A percentile compares a stretch with the other conserved stretches of the same genome.
phyloP scores from a whole-genome alignment of 495 filamentous ascomycete genomes.

The Tuber brumale region DNA sequence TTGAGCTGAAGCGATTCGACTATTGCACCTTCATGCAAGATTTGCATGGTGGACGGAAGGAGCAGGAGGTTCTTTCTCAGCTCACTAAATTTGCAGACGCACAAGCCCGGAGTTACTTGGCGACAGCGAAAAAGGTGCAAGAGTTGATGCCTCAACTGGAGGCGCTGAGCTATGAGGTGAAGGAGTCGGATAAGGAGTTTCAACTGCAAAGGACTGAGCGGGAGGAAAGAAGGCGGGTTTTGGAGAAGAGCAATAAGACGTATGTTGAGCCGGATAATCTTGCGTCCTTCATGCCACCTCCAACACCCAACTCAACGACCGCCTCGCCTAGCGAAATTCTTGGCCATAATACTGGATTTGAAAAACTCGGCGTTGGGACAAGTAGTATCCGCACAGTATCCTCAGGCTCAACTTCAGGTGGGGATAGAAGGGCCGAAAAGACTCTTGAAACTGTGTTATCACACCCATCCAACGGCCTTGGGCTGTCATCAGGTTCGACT shows the following conservation, averaged over 20 bases:
- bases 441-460: slow-evolving; percentile 33
- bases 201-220: slow-evolving; percentile 87
- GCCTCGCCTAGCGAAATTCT: slow-evolving; percentile 38
- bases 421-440: neutral
- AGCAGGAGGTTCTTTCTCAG: slow-evolving; percentile 93
- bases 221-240: slow-evolving; percentile 78
- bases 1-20: slow-evolving; percentile 95
- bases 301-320: slow-evolving; percentile 20
- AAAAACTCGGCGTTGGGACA: slow-evolving; percentile 39
- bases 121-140: slow-evolving; percentile 79
- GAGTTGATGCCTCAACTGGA: slow-evolving; percentile 83
- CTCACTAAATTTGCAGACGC: slow-evolving; percentile 90
- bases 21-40: slow-evolving; percentile 99
- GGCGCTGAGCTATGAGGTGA: slow-evolving; percentile 82
- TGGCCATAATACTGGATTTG: slow-evolving; percentile 39
- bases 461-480: slow-evolving; percentile 29
- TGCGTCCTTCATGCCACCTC: slow-evolving; percentile 38
- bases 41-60: slow-evolving; percentile 91
- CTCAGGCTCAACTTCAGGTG: slow-evolving; percentile 34
- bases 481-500: slow-evolving; percentile 32
- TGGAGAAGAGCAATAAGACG: slow-evolving; percentile 82
- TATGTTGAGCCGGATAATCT: slow-evolving; percentile 68
- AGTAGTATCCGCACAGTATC: slow-evolving; percentile 40
- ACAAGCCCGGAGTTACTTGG: slow-evolving; percentile 75
- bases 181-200: slow-evolving; percentile 88